Base-by-base conservation (phyloP, 495 filamentous ascomycete species). In the Aspergillus baeticus region DNA sequence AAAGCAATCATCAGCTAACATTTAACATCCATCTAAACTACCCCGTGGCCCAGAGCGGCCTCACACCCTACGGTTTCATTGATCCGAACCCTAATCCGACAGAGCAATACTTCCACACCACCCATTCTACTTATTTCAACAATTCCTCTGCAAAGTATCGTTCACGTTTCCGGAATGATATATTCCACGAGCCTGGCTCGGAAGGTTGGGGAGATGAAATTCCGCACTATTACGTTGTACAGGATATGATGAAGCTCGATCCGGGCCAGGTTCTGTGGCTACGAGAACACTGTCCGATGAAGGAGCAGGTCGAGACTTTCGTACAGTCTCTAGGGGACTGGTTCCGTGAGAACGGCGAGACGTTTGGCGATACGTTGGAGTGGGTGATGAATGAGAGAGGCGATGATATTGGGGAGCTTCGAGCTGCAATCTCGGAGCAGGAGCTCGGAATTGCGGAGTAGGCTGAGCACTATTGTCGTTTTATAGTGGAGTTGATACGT, bases 191-290 rank as follows among this genome's bases (percentile, higher is more conserved):
- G 29, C 70, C 68, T 2, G 71, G 69, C 13, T 60, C 53, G 14
- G 69, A 74, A 51, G 84, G 83, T 39, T 87, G 84, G 84, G 84
- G 84, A 26, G 83, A 86, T 57, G 83, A 84, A 53, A 81, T 85
- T 37, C 69, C 71, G 35, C 82, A 86, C 50, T 85, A 86, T 64
- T 86, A 86, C 55, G 73, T 85, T 17, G 75, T 87, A 21, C 81
- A 86, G 64, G 84, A 86, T 57, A 85, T 87, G 84, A 70, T 86
- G 67, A 86, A 87, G 67, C 71, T 87, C 18, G 75, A 84, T 55
- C 84, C 84, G 10, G 76, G 72, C 10, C 80, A 85, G 60, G 66
- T 85, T 2, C 61, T 87, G 51, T 81, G 76, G 71, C 64, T 87
- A 53, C 77, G 78, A 36, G 74, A 82, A 43, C 70, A 79, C 58